Evolutionary conservation across 352 stramenopile genomes (phyloP), one percentile per base, ranked within the genome.

Genomic region (Pythium chondricola): DNA sequence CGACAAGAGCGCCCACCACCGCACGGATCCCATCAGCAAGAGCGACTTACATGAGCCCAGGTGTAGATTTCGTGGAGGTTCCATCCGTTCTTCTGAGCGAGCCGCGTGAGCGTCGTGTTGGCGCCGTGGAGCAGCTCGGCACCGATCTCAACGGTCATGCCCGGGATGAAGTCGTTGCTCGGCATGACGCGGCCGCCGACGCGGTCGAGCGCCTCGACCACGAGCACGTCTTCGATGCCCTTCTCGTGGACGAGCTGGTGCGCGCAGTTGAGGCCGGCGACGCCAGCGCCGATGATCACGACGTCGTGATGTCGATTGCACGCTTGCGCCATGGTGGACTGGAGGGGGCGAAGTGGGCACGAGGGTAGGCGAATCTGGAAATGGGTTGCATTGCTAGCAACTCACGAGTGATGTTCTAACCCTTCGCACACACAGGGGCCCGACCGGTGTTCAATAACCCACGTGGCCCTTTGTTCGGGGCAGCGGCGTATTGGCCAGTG

Each of bases 41-140:
- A n/a, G n/a, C 29, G 60, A 53, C 69, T 65, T 61, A 92, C 80
- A 77, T 92, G 80, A 55, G 77, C 75, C 80, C 80, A 92, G 35
- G 77, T 89, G 57, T 88, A 92, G 45, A 92, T 87, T 59, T 92
- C 80, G 29, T 76, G 76, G 48, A 89, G 32, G 50, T 65, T 65
- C 61, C 83, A 85, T 41, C 78, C 58, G 37, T 79, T 46, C 57
- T 88, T 58, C 43, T 80, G 65, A 0, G 80, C 80, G 21, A 92
- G 53, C 3, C 60, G 59, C 13, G 80, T 92, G 48, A 92, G 68
- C 50, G 77, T 81, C 43, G 80, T 92, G 61, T 92, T 88, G 44
- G 68, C 74, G 30, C 80, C 80, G 33, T 92, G 80, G 29, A 88
- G 49, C 41, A 92, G 49, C 68, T 92, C 80, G 6, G 80, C 80